Base-by-base conservation (phyloP, 257 asterid species). In the Solanum etuberosum region DNA sequence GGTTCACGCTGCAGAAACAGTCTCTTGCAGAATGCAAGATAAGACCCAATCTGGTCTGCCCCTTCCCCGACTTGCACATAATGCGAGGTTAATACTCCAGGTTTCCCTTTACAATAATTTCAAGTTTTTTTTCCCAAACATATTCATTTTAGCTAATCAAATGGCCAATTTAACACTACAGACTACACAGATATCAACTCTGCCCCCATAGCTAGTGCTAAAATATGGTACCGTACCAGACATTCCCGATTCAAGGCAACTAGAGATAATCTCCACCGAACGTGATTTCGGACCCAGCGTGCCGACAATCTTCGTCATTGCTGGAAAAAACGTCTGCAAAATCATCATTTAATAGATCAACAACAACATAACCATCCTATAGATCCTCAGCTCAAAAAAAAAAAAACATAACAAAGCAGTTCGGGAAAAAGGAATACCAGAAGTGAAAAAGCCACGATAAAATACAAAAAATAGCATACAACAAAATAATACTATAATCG, bases 281-380 rank as follows among this genome's bases (percentile, higher is more conserved):
- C 99, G 98, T 72, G 99, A 97, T 88, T 95, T 94, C 10, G 98
- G 93, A 23, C 99, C 99, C 88, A 97, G 88, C 6, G 99, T 97
- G 86, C 99, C 99, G 37, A 97, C 99, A 88, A 97, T 97, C 93
- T 95, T 97, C 46, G 98, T 91, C 99, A 94, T 91, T 21, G 99
- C 98, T 10, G 97, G 98, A 87, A 93, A 95, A 91, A 92, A 95
- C 85, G 86, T 91, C 98, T 94, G 15, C 35, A 86, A 74, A 80
- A 80, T 16, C 77, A 68, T 7, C 23, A 31, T 70, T 70, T 70
- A 31, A 77, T 23, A 34, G 54, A 20, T 16, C 37, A 21, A 70
- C 16, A 18, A 83, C n/a, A 43, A 31, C 51, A 20, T 51, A 18
- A 51, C 61, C 23, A 51, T 27, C 71, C 4, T 1, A 63, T 63